These are phyloP conservation scores for Chlamydomonas schloesseri DNA, from an alignment of 139 green algal species.

Conservation along the genomic window DNA sequence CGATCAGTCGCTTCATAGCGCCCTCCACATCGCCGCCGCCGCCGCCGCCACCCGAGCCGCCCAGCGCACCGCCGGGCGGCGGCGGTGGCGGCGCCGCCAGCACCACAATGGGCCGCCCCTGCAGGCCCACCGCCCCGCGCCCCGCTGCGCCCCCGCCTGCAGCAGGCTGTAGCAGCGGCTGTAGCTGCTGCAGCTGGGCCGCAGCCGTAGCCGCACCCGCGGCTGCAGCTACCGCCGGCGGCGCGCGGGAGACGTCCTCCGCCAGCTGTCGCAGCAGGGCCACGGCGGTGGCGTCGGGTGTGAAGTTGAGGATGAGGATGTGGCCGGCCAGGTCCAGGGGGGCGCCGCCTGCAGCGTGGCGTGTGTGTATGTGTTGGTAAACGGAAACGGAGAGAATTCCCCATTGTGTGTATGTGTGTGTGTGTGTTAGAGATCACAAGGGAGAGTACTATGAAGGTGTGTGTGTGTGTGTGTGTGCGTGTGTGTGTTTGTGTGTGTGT, in stretches of 20 bases:
- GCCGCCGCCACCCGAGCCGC: neutral
- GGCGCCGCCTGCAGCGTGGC: neutral
- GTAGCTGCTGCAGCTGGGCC: too few species aligned
- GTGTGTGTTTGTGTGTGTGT: too few species aligned
- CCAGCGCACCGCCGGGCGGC: neutral
- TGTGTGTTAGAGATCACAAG: too few species aligned
- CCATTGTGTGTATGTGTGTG: too few species aligned
- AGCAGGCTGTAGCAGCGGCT: too few species aligned
- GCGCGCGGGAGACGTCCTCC: neutral
- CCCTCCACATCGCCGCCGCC: slow-evolving; percentile 15
- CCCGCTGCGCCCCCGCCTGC: too few species aligned
- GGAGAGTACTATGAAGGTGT: too few species aligned
- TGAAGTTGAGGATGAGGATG: slow-evolving; percentile 36
- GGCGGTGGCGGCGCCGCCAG: slow-evolving; percentile 26
- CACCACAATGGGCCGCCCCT: slow-evolving; percentile 19
- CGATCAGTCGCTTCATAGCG: slow-evolving; percentile 7
- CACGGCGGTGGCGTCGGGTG: slow-evolving; percentile 20
- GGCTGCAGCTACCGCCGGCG: too few species aligned
- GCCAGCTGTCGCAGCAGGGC: slow-evolving; percentile 41
- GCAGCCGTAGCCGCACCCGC: too few species aligned
- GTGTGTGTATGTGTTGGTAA: too few species aligned
- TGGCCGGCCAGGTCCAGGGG: slow-evolving; percentile 22
- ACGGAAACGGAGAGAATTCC: too few species aligned
- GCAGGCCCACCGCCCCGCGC: neutral
- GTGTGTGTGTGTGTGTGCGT: too few species aligned